These are phyloP conservation scores for Fabrea salina DNA, from an alignment of 169 alveolate genomes.

Conservation along the genomic window DNA sequence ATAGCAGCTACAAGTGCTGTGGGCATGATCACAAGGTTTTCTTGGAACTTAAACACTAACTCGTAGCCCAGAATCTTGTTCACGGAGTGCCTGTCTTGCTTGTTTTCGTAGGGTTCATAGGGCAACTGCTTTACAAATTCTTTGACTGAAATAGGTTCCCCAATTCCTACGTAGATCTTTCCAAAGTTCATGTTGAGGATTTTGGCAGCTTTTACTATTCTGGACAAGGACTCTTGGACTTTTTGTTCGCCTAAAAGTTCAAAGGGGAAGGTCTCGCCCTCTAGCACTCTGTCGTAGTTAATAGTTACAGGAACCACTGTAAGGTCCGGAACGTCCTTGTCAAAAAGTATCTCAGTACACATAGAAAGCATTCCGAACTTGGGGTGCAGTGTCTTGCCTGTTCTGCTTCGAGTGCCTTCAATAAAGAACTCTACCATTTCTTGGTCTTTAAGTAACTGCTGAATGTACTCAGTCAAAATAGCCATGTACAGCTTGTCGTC, in stretches of 20 bases:
- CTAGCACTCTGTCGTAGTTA: slow-evolving; percentile 72
- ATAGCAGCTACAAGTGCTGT: slow-evolving; percentile 70
- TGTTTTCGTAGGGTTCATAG: slow-evolving; percentile 24
- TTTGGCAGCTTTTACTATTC: slow-evolving; percentile 64
- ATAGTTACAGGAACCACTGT: slow-evolving; percentile 72
- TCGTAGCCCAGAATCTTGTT: slow-evolving; percentile 51
- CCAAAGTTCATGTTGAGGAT: slow-evolving; percentile 68
- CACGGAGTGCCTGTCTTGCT: slow-evolving; percentile 37
- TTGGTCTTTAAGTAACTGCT: slow-evolving; percentile 48
- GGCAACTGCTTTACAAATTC: slow-evolving; percentile 30
- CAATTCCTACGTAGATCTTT: slow-evolving; percentile 60
- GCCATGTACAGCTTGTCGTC: slow-evolving; percentile 62
- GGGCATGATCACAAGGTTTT: slow-evolving; percentile 57
- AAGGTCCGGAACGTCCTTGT: slow-evolving; percentile 54
- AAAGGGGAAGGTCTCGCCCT: slow-evolving; percentile 79
- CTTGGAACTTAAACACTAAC: slow-evolving; percentile 44
- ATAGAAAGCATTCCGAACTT: slow-evolving; percentile 62
- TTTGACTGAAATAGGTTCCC: slow-evolving; percentile 56
- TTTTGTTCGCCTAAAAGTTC: slow-evolving; percentile 78
- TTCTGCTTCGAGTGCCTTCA: slow-evolving; percentile 78
- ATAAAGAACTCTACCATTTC: slow-evolving; percentile 73
- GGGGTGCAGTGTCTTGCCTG: slow-evolving; percentile 72
- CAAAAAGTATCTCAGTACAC: slow-evolving; percentile 56
- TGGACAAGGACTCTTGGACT: slow-evolving; percentile 62
- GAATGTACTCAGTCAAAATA: slow-evolving; percentile 68